Conservation (phyloP, 2,329 filamentous ascomycete species). For the Zalaria obscura region DNA sequence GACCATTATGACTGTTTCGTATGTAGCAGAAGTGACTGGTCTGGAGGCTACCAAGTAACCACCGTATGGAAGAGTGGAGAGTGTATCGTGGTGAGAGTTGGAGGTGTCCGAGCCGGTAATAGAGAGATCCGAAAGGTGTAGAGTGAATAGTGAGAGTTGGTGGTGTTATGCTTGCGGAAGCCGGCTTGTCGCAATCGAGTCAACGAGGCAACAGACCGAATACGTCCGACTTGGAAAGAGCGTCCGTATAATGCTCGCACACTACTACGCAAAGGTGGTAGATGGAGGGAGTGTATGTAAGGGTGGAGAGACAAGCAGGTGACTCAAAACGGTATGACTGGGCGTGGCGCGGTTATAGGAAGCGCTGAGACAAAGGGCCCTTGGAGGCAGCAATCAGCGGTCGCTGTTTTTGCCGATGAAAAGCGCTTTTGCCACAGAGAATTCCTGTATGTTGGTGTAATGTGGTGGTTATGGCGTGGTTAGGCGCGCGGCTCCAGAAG, state of each 20-base stretch:
- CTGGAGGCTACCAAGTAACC: not conserved
- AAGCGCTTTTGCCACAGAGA: not conserved
- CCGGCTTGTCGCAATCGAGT: not conserved
- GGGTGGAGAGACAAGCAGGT: not conserved
- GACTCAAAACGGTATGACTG: not conserved
- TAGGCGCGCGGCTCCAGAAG: not conserved
- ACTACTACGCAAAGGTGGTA: not conserved
- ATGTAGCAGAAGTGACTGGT: not conserved
- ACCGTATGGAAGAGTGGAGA: not conserved
- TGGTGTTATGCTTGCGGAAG: not conserved
- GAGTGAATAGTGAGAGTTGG: not conserved
- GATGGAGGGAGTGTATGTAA: not conserved
- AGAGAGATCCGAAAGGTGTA: not conserved
- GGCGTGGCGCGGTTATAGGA: not conserved
- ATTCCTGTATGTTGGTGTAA: not conserved
- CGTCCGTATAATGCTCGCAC: not conserved
- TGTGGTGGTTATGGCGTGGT: not conserved
- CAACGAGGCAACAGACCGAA: not conserved
- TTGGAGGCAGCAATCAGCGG: not conserved
- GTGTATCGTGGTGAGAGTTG: not conserved
- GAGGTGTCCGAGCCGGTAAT: not conserved
- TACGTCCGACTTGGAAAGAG: not conserved
- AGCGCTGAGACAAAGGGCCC: not conserved
- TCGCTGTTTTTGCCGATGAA: not conserved
- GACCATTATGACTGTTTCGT: constrained; percentile 1